Conservation (phyloP, 1,284 basidiomycete genomes). For the Fomes fomentarius region DNA sequence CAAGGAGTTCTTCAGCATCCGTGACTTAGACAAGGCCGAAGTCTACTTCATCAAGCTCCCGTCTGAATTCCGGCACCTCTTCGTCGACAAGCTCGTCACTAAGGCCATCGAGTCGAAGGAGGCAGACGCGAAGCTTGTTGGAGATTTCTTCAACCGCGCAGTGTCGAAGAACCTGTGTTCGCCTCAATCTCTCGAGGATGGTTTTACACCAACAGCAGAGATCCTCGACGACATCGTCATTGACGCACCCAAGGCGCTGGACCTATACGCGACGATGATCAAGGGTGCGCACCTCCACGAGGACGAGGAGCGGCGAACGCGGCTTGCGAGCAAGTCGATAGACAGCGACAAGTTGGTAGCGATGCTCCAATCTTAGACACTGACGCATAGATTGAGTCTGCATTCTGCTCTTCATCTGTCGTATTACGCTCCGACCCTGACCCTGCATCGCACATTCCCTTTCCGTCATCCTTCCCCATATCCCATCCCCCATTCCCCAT, state of each 20-base stretch:
- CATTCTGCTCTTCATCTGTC: too few relatives aligned
- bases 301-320: conserved; percentile 36
- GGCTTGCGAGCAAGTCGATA: conserved; percentile 60
- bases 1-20: conserved; percentile 77
- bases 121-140: conserved; percentile 41
- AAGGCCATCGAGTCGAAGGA: too few relatives aligned
- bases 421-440: conserved; percentile 12
- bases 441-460: conserved; percentile 14
- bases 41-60: conserved; percentile 80
- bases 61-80: conserved; percentile 41
- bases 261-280: conserved; percentile 57
- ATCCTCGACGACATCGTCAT: too few relatives aligned
- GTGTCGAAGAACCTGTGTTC: too few relatives aligned
- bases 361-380: conserved; percentile 53
- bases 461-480: neutral
- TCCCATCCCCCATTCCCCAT: neutral
- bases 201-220: conserved; percentile 30
- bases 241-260: conserved; percentile 45
- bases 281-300: too few relatives aligned
- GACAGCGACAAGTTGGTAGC: conserved; percentile 61
- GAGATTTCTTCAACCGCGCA: conserved; percentile 60
- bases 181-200: too few relatives aligned
- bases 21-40: conserved; percentile 86
- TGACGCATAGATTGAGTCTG: too few relatives aligned
- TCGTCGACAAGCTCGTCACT: too few relatives aligned